phyloP scores from a whole-genome alignment of 129 eudicot species.

The Mikania micrantha region DNA sequence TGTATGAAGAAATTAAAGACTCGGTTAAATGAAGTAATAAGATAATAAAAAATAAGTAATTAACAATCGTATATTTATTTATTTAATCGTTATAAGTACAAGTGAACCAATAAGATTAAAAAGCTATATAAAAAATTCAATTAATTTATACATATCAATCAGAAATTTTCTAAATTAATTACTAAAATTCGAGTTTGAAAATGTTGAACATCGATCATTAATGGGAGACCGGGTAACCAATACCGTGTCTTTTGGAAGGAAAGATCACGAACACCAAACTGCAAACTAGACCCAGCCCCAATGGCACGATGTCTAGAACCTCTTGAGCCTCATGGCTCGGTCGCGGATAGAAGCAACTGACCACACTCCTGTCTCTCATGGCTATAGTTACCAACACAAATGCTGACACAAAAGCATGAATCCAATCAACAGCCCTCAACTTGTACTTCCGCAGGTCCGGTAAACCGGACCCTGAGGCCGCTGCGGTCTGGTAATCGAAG shows the following conservation, averaged over 20 bases:
- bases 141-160: not conserved
- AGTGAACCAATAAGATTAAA: no score
- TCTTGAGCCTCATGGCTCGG: conserved; percentile 56
- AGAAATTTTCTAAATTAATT: not conserved
- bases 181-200: no score
- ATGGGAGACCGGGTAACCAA: conserved; percentile 73
- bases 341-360: conserved; percentile 57
- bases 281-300: conserved; percentile 62
- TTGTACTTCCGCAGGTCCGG: conserved; percentile 45
- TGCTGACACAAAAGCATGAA: conserved; percentile 62
- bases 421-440: conserved; percentile 48
- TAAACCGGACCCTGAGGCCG: conserved; percentile 26
- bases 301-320: conserved; percentile 56
- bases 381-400: conserved; percentile 62
- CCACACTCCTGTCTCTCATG: conserved; percentile 60
- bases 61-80: not conserved
- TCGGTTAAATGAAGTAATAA: not conserved
- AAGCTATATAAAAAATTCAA: not conserved
- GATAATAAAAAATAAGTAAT: not conserved
- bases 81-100: no score
- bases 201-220: no score
- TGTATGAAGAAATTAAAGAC: not conserved
- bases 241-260: conserved; percentile 78
- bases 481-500: conserved; percentile 45
- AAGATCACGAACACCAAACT: conserved; percentile 71